Conservation (phyloP, 2,329 filamentous ascomycete species). For the Curvularia verruculosa region DNA sequence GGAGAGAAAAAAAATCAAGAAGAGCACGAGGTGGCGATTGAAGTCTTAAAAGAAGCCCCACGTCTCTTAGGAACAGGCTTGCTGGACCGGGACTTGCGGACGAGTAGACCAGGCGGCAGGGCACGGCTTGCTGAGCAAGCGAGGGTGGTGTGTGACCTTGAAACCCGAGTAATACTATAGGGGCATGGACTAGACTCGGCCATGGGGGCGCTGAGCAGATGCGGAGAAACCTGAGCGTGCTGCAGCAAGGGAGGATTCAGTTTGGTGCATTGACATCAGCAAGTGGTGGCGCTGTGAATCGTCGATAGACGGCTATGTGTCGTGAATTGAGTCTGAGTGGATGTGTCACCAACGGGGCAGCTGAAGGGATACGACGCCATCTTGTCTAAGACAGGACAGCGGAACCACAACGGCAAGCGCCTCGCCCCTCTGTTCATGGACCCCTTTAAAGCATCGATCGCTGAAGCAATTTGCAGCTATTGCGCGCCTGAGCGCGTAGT, state of each 20-base stretch:
- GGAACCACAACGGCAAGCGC: not conserved
- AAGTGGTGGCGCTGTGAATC: constrained; percentile 3
- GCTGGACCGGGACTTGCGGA: constrained; percentile 25
- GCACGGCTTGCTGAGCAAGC: constrained; percentile 22
- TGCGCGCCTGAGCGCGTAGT: constrained; percentile 13
- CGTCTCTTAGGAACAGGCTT: constrained; percentile 7
- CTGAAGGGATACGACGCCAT: not conserved
- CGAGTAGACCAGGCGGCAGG: constrained; percentile 18
- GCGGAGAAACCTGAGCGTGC: not conserved
- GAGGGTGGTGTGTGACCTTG: constrained; percentile 19
- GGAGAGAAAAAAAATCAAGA: not conserved
- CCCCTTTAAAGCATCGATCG: no score
- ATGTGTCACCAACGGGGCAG: not conserved
- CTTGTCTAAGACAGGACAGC: not conserved
- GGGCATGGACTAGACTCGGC: constrained; percentile 9
- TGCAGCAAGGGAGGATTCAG: not conserved
- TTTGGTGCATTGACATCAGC: constrained; percentile 12
- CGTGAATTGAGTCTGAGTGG: not conserved
- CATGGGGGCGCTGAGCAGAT: constrained; percentile 2
- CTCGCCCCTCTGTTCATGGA: not conserved
- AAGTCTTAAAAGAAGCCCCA: constrained; percentile 20
- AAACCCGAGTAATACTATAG: constrained; percentile 22
- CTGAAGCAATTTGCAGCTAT: constrained; percentile 8
- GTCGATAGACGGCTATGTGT: not conserved
- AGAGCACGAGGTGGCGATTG: constrained; percentile 19